Evolutionary conservation across 78 protist species (phyloP).

Genomic region (Dictyostelium brefeldianum): DNA sequence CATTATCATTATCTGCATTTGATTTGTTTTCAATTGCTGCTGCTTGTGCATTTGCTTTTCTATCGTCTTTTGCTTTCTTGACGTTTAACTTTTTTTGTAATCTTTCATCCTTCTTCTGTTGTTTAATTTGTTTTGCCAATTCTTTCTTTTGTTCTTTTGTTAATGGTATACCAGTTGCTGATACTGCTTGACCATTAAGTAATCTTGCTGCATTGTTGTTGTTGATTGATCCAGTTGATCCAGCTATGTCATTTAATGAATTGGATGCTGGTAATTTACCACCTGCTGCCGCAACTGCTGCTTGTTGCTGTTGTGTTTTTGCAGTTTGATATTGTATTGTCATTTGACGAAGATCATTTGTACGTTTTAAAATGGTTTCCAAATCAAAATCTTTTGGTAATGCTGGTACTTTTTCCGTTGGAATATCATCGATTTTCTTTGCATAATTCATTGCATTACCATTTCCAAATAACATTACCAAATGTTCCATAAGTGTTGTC

Average conservation of each 20-base stretch:
- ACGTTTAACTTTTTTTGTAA: background rate
- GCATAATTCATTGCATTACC: conserved; percentile 26
- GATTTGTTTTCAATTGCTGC: background rate
- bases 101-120: background rate
- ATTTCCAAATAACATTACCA: conserved; percentile 18
- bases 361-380: background rate
- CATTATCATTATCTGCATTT: conserved; percentile 9
- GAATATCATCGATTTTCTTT: conserved; percentile 38
- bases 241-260: background rate
- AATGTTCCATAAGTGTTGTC: conserved; percentile 15
- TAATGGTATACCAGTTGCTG: background rate
- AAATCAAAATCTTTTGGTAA: conserved; percentile 58
- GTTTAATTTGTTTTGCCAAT: background rate
- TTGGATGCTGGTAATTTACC: background rate
- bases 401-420: conserved; percentile 29
- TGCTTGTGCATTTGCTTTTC: background rate
- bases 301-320: background rate
- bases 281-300: background rate
- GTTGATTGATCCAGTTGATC: background rate
- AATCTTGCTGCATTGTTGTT: background rate
- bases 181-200: background rate
- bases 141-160: conserved; percentile 25
- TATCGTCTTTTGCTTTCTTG: conserved; percentile 16
- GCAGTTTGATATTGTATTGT: conserved; percentile 16
- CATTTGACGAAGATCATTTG: background rate